Conservation (phyloP, 1,284 basidiomycete species). For the Puccinia horiana region DNA sequence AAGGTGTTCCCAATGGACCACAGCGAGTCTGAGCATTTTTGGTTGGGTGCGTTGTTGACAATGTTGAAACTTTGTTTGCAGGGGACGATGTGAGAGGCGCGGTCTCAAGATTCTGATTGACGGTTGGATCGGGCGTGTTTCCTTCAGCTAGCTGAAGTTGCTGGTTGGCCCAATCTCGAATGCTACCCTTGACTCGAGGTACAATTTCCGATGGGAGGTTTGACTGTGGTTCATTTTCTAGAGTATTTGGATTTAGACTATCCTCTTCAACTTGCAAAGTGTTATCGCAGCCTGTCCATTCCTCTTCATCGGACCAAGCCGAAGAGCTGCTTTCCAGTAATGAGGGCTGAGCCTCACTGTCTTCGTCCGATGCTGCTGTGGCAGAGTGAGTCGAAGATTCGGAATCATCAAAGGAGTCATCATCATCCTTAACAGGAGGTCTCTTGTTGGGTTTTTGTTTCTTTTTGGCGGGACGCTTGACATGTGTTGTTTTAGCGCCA, state of each 20-base stretch:
- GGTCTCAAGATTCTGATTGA: background rate
- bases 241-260: background rate
- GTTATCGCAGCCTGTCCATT: conserved; percentile 40
- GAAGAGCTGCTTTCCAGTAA: background rate
- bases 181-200: conserved; percentile 44
- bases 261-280: conserved; percentile 10
- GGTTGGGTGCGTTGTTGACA: background rate
- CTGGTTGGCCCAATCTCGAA: conserved; percentile 50
- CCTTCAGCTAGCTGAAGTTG: conserved; percentile 34
- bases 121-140: background rate
- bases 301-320: conserved; percentile 38
- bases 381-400: conserved; percentile 1
- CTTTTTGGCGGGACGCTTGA: conserved; percentile 13
- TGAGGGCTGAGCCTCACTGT: background rate
- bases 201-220: background rate
- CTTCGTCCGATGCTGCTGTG: conserved; percentile 7
- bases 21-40: conserved; percentile 19
- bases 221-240: background rate
- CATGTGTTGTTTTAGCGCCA: conserved; percentile 16
- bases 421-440: background rate
- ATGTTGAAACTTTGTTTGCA: background rate
- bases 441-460: background rate
- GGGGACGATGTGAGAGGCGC: background rate
- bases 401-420: conserved; percentile 25
- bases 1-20: conserved; percentile 40